Evolutionary conservation across 441 rosid species (phyloP), one percentile per base, ranked within the genome.

Genomic region (Cnidoscolus chayamansa): DNA sequence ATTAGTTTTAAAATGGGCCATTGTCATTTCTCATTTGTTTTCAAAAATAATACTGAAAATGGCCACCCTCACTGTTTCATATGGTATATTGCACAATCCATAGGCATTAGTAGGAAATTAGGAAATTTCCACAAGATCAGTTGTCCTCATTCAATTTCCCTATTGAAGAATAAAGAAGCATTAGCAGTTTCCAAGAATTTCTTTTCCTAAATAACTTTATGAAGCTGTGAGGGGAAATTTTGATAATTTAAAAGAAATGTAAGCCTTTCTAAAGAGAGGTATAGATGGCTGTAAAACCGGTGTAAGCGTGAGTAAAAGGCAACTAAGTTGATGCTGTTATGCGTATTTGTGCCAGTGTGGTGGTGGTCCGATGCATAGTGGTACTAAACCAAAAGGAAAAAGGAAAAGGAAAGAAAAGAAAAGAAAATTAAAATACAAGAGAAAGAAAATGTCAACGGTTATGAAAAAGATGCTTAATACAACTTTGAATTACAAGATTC

Each of bases 281-380:
- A 40, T 40, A 40, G 45, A 40, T 50, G 51, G 62, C 67, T 25
- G 67, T 76, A 71, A 79, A 72, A 75, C 59, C 68, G 75, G 6
- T 43, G 74, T 63, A 55, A 81, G 89, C 85, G 78, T 81, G 80
- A 74, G 82, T 72, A 71, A 86, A 84, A 74, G 82, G 77, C 35
- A 60, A 71, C 81, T 69, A 71, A 72, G 80, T 75, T 77, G 84
- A 74, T 76, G 79, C 49, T 68, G 74, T 79, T 30, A 47, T 79
- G 75, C 76, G 72, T 59, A 74, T 76, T 72, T 79, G 87, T 82
- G 90, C 85, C 17, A 77, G 86, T 83, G 88, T 78, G 80, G 58
- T 78, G 76, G 93, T 89, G 93, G 93, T 86, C 91, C 93, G 82
- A 63, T 17, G 1, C 55, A 16, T 51, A 32, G 79, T 82, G 83